phyloP scores from a whole-genome alignment of 108 stramenopile genomes.

The Asterionellopsis glacialis region DNA sequence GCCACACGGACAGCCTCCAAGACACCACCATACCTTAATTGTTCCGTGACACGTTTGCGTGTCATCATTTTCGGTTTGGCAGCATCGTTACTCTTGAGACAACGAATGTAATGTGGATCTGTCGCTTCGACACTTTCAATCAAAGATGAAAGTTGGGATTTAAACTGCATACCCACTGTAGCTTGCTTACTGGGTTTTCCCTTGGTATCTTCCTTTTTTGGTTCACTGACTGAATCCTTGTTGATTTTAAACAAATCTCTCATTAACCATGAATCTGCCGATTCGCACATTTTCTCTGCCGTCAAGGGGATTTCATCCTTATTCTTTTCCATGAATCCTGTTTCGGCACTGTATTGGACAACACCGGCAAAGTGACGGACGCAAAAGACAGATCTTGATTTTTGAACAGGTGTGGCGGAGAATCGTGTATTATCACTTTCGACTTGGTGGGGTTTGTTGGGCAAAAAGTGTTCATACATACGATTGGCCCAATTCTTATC shows the following conservation, averaged over 20 bases:
- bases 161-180: slow-evolving; percentile 95
- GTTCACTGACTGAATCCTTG: slow-evolving; percentile 16
- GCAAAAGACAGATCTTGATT: slow-evolving; percentile 74
- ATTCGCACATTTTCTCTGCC: slow-evolving; percentile 83
- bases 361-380: slow-evolving; percentile 95
- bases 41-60: slow-evolving; percentile 85
- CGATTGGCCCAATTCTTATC: slow-evolving; percentile 83
- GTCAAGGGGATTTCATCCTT: slow-evolving; percentile 93
- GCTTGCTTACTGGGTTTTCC: slow-evolving; percentile 50
- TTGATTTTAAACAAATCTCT: slow-evolving; percentile 73
- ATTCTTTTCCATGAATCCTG: slow-evolving; percentile 97
- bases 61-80: slow-evolving; percentile 81
- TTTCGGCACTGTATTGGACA: slow-evolving; percentile 88
- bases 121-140: slow-evolving; percentile 90
- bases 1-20: slow-evolving; percentile 99
- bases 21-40: slow-evolving; percentile 98
- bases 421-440: slow-evolving; percentile 82
- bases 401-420: slow-evolving; percentile 68
- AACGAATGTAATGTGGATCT: slow-evolving; percentile 99
- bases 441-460: slow-evolving; percentile 54
- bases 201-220: slow-evolving; percentile 14
- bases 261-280: slow-evolving; percentile 71
- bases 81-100: slow-evolving; percentile 96
- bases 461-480: slow-evolving; percentile 75
- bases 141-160: slow-evolving; percentile 81